These are phyloP conservation scores for Tetradesmus obliquus DNA, from an alignment of 139 green algal species.

Conservation along the genomic window DNA sequence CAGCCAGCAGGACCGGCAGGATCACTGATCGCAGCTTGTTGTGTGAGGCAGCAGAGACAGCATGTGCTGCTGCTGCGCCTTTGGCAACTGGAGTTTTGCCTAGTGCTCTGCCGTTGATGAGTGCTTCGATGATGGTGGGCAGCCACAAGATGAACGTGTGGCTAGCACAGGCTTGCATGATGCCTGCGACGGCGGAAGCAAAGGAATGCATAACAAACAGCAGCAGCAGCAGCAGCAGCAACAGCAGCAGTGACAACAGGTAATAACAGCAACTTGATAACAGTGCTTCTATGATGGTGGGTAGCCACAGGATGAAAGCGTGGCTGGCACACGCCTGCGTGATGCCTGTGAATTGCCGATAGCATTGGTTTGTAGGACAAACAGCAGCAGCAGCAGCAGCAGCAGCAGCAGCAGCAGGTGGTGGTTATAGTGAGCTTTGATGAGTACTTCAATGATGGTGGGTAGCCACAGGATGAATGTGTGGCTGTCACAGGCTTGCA, in stretches of 20 bases:
- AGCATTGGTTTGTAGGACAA: neutral
- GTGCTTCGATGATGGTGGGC: conserved; percentile 36
- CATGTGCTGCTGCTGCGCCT: neutral
- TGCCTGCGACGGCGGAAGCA: conserved; percentile 24
- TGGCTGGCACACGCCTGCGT: neutral
- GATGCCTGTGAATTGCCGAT: neutral
- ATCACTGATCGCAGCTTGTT: neutral
- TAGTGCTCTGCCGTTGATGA: conserved; percentile 28
- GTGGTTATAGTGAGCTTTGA: too few species aligned
- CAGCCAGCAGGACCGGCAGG: conserved; percentile 3
- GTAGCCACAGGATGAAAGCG: conserved; percentile 44
- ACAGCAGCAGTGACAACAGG: too few species aligned
- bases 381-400: neutral
- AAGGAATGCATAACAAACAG: neutral
- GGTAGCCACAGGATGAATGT: neutral
- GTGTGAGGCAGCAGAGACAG: too few species aligned
- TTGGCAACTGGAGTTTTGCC: neutral
- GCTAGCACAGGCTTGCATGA: neutral
- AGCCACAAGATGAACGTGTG: conserved; percentile 43
- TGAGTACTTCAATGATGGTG: conserved; percentile 31
- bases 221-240: too few species aligned
- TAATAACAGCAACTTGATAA: too few species aligned
- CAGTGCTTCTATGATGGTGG: conserved; percentile 25
- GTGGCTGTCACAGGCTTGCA: neutral
- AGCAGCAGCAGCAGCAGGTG: too few species aligned